These are phyloP conservation scores for Xylariaceae sp. DNA, from an alignment of 2,329 filamentous ascomycete genomes.

Conservation along the genomic window DNA sequence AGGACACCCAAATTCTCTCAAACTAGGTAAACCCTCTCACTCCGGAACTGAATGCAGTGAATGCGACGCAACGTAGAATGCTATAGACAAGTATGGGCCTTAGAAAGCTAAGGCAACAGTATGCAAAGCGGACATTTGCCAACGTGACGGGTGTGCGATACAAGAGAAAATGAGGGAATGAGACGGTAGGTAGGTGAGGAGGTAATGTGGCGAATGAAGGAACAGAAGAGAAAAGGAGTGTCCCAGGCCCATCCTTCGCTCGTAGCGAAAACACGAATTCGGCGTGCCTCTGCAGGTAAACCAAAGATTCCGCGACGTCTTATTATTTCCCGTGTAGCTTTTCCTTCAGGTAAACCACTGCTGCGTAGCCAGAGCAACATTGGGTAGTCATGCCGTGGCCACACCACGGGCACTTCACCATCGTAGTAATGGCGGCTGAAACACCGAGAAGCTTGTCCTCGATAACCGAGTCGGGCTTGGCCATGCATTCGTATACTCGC, in stretches of 20 bases:
- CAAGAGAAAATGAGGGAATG: conserved; percentile 3
- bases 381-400: conserved; percentile 68
- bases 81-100: conserved; percentile 8
- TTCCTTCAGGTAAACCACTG: conserved; percentile 68
- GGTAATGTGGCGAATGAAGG: background rate
- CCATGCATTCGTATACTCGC: conserved; percentile 66
- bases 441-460: conserved; percentile 55
- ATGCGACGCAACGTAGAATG: conserved; percentile 13
- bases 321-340: conserved; percentile 51
- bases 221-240: conserved; percentile 3
- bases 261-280: background rate
- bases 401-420: conserved; percentile 73
- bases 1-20: conserved; percentile 8
- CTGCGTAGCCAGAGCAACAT: conserved; percentile 71
- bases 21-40: conserved; percentile 1
- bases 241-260: background rate
- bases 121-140: conserved; percentile 16
- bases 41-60: conserved; percentile 5
- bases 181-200: background rate
- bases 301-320: background rate
- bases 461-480: conserved; percentile 58
- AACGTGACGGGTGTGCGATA: conserved; percentile 4
- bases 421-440: conserved; percentile 60
- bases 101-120: conserved; percentile 5
- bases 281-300: background rate